phyloP scores from a whole-genome alignment of 1,139 yeast species.

The Torulaspora pretoriensis region DNA sequence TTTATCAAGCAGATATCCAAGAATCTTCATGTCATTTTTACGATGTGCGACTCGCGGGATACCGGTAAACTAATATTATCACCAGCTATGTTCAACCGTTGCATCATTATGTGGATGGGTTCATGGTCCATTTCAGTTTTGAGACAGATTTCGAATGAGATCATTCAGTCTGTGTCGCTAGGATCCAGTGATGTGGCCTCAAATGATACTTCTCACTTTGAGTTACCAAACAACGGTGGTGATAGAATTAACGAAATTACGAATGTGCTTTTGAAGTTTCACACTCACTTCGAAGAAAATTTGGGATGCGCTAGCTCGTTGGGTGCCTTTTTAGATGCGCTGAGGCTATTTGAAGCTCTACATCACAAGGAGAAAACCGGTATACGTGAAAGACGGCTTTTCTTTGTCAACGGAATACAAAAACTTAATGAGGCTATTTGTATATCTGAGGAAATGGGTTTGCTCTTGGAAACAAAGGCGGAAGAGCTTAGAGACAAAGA shows the following conservation, averaged over 20 bases:
- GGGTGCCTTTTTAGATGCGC: constrained; percentile 51
- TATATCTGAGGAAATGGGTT: constrained; percentile 59
- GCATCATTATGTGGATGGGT: constrained; percentile 89
- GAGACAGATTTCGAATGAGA: constrained; percentile 46
- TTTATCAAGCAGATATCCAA: constrained; percentile 62
- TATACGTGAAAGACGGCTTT: constrained; percentile 66
- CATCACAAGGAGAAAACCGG: constrained; percentile 45
- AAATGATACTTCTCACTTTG: constrained; percentile 31
- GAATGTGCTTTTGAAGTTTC: constrained; percentile 48
- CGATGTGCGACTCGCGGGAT: constrained; percentile 55
- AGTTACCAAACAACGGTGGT: constrained; percentile 15
- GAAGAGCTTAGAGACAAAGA: constrained; percentile 52
- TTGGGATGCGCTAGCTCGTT: constrained; percentile 41
- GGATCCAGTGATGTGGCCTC: constrained; percentile 44
- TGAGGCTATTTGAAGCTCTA: constrained; percentile 45
- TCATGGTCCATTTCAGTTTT: constrained; percentile 62
- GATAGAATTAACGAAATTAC: constrained; percentile 48
- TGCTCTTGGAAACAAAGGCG: constrained; percentile 53
- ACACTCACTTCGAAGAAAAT: constrained; percentile 30
- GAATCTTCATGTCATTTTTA: constrained; percentile 80
- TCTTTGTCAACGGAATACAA: constrained; percentile 68
- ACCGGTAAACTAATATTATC: constrained; percentile 55
- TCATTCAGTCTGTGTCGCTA: constrained; percentile 48
- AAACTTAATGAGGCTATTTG: constrained; percentile 74
- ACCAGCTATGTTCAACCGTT: constrained; percentile 87